Base-by-base conservation (phyloP, 2,329 filamentous ascomycete species). In the Pleurostoma richardsiae region DNA sequence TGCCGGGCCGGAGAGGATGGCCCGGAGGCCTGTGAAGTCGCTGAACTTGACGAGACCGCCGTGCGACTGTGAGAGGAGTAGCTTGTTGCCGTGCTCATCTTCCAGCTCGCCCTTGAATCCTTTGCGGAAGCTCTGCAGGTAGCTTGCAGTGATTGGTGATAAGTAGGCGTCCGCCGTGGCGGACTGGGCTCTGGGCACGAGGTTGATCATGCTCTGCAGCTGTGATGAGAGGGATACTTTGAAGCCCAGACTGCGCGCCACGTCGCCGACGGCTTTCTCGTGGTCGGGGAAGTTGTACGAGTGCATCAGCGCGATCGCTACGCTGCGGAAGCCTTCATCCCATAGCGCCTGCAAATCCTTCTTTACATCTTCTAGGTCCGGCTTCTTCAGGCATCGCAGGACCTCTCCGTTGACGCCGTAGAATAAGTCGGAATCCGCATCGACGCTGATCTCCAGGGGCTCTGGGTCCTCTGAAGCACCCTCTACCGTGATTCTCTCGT, bases 201-300 rank as follows among this genome's bases (percentile, higher is more conserved):
- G 67, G 60, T 85, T 85, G 62, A 85, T 85, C 82, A 85, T 85
- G 4, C 81, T 80, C 79, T 84, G 82, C 41, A 85, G 68, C 57
- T 82, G 73, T 51, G 83, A 79, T 46, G 79, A 83, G 38, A 85
- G 62, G 53, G 77, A 82, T 46, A 86, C 77, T 59, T 85, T 68
- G 55, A 86, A 85, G 1, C 82, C 82, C 50, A 84, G 78, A 26
- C 83, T 76, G 43, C 67, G 71, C 2, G 82, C 82, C 28, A 85
- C 66, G 53, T 70, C 73, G n/a, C 80, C 80, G 7, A 85, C 70
- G 26, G 82, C 55, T 3, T 75, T 73, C 56, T 86, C 82, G 50
- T 85, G 82, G 29, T 76, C 71, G 5, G 80, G 81, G 54, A 79
- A 85, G 3, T 80, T 85, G 56, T 85, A 85, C 29, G 79, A 78